A percentile compares a stretch with the other conserved stretches of the same genome.
phyloP scores from a whole-genome alignment of 371 early-diverging fungal genomes.

The Apophysomyces elegans region DNA sequence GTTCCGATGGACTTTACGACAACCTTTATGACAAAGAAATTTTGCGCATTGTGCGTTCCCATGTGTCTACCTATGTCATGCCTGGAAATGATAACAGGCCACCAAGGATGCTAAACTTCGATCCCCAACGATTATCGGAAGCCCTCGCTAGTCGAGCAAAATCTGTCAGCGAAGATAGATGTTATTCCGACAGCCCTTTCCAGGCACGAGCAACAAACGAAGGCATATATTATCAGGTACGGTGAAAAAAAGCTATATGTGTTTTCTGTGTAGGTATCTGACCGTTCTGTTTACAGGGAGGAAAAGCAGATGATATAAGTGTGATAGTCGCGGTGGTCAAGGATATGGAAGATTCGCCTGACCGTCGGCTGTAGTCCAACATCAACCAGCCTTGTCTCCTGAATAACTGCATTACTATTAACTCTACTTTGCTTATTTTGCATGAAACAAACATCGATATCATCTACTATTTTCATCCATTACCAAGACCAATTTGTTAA shows the following conservation, averaged over 20 bases:
- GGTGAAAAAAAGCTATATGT: neutral
- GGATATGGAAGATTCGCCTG: slow-evolving; percentile 64
- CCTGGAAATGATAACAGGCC: slow-evolving; percentile 51
- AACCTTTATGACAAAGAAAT: slow-evolving; percentile 85
- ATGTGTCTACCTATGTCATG: slow-evolving; percentile 58
- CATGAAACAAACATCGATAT: too few species aligned
- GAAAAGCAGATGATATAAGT: slow-evolving; percentile 86
- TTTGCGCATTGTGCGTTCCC: slow-evolving; percentile 70
- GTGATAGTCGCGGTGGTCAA: slow-evolving; percentile 77
- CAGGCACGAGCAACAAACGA: slow-evolving; percentile 80
- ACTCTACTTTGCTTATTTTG: too few species aligned
- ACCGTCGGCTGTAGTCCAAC: slow-evolving; percentile 29
- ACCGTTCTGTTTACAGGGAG: slow-evolving; percentile 65
- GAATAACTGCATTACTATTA: too few species aligned
- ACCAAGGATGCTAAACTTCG: slow-evolving; percentile 42
- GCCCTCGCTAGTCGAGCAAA: slow-evolving; percentile 79
- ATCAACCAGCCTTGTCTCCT: neutral
- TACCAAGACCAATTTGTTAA: too few species aligned
- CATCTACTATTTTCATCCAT: too few species aligned
- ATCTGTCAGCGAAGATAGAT: slow-evolving; percentile 79
- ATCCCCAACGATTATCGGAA: slow-evolving; percentile 79
- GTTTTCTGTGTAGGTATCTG: neutral
- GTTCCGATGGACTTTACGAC: slow-evolving; percentile 82
- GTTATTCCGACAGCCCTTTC: slow-evolving; percentile 82
- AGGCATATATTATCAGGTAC: slow-evolving; percentile 65